Base-by-base conservation (phyloP, 1,284 basidiomycete genomes). In the Puccinia triticina region DNA sequence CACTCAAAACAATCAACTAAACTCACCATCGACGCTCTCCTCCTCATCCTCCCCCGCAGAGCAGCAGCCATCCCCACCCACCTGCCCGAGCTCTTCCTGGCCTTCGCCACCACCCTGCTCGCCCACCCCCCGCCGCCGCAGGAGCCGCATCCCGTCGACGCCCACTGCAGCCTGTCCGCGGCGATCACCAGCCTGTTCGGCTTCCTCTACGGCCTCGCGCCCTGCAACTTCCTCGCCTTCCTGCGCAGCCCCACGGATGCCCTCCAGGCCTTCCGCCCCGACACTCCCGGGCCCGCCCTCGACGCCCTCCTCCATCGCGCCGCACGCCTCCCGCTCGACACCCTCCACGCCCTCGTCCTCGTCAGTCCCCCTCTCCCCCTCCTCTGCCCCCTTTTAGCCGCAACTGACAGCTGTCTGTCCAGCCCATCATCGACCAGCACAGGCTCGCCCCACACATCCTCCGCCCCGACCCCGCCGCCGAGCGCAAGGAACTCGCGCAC, bases 201-300 rank as follows among this genome's bases (percentile, higher is more conserved):
- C 53, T 55, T 53, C 32, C 53, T 75, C 73, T 57, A 79, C 32
- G 77, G 77, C 29, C 43, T 79, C 40, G 61, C 64, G 5, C 77
- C 77, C 64, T 79, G 59, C 34, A 67, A 79, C 40, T 79, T 79
- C 26, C 3, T 79, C 11, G 43, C 71, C 12, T 79, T 79, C 37
- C 16, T 79, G 1, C 46, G 64, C 2, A 32, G 11, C 37, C 77
- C 77, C 1, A n/a, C 34, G 21, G 59, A 67, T 12, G 50, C 29
- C 61, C 4, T 79, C 40, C 46, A 71, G 12, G 4, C 77, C 21
- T 66, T 77, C 76, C 21, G 50, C 40, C 32, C 40, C 0, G 23
- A 16, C 40, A n/a, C n/a, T n/a, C n/a, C n/a, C n/a, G 21, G 11
- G 5, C 10, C 40, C 34, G 21, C 21, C 64, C 64, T 23, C 29